Percentiles rank a stretch among this genome's conserved stretches.
Conservation (phyloP, 1,284 basidiomycete genomes). For the Blastosporella zonata region DNA sequence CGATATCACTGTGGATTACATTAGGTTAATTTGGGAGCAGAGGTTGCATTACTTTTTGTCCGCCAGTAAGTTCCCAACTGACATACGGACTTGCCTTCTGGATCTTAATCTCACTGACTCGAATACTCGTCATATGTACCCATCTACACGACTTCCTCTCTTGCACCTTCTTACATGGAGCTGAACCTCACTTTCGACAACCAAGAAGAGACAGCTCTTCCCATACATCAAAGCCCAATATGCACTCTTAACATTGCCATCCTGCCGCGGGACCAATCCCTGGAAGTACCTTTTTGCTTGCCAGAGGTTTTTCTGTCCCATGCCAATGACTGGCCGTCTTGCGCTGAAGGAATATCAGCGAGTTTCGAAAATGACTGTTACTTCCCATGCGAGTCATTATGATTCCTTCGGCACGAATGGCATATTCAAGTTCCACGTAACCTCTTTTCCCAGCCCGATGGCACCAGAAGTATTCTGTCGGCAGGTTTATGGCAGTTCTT, state of each 20-base stretch:
- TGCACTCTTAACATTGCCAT: conserved; percentile 7
- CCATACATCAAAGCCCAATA: no score
- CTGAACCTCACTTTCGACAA: conserved; percentile 8
- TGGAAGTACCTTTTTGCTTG: conserved; percentile 1
- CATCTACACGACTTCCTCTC: conserved; percentile 1
- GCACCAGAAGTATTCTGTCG: no score
- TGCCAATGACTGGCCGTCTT: conserved; percentile 1
- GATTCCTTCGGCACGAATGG: no score
- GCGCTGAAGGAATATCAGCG: conserved; percentile 6
- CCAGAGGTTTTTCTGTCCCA: conserved; percentile 4
- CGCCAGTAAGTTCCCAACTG: not conserved
- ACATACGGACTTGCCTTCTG: not conserved
- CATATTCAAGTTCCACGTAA: conserved; percentile 31
- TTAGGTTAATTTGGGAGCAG: conserved; percentile 13
- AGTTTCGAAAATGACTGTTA: conserved; percentile 6
- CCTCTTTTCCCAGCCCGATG: conserved; percentile 28
- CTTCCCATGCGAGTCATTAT: not conserved
- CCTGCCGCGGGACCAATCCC: conserved; percentile 7
- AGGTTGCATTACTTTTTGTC: not conserved
- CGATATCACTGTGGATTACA: conserved; percentile 36
- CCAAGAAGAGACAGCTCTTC: conserved; percentile 3
- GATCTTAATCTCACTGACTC: not conserved
- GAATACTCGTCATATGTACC: conserved; percentile 5
- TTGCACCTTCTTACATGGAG: conserved; percentile 9
- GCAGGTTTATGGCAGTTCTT: no score